A percentile compares a stretch with the other conserved stretches of the same genome.
Evolutionary conservation across 2,329 filamentous ascomycete genomes (phyloP).

Genomic region (Penicillium sp.): DNA sequence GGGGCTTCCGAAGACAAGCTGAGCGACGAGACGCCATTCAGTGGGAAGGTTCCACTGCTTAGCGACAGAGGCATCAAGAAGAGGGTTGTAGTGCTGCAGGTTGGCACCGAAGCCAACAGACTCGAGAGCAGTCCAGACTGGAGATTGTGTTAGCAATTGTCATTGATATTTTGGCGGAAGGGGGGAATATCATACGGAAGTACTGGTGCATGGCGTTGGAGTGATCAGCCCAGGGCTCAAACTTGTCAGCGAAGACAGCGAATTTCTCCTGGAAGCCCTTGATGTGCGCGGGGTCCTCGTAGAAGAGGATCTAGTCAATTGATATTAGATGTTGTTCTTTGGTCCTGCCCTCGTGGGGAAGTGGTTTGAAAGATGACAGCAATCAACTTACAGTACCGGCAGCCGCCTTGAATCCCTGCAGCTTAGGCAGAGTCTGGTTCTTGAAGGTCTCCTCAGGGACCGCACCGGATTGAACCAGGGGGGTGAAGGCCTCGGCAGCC

Average conservation of each 20-base stretch:
- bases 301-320: slow-evolving; percentile 73
- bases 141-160: slow-evolving; percentile 2
- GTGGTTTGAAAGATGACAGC: neutral
- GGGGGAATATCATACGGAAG: slow-evolving; percentile 48
- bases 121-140: slow-evolving; percentile 79
- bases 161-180: neutral
- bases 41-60: slow-evolving; percentile 71
- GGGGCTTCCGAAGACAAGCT: slow-evolving; percentile 78
- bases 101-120: slow-evolving; percentile 84
- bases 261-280: slow-evolving; percentile 70
- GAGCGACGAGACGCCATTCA: slow-evolving; percentile 77
- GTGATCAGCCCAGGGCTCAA: slow-evolving; percentile 77
- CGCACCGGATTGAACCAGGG: slow-evolving; percentile 64
- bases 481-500: slow-evolving; percentile 66
- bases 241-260: slow-evolving; percentile 76
- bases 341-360: neutral
- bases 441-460: slow-evolving; percentile 60
- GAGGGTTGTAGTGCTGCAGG: slow-evolving; percentile 91
- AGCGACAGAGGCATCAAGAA: slow-evolving; percentile 74
- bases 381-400: slow-evolving; percentile 72
- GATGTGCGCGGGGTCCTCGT: slow-evolving; percentile 74
- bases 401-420: slow-evolving; percentile 67
- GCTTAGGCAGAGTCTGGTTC: slow-evolving; percentile 47
- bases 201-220: slow-evolving; percentile 82
- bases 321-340: neutral